Percentiles rank a stretch among this genome's conserved stretches.
Conservation (phyloP, 2,329 filamentous ascomycete species). For the Macrophomina phaseolina region DNA sequence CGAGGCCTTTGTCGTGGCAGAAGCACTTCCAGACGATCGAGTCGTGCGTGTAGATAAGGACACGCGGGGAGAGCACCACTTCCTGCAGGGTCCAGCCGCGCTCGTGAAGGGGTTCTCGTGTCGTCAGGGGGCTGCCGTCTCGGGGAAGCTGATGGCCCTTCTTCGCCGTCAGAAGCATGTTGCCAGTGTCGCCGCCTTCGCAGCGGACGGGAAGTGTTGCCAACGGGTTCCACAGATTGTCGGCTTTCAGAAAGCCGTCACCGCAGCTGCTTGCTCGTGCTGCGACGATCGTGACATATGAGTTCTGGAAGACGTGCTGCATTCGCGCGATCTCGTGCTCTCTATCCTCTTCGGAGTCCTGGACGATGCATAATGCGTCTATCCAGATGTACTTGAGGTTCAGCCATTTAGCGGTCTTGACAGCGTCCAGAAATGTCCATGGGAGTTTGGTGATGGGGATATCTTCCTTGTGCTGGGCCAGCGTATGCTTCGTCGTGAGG, state of each 20-base stretch:
- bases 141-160: neutral
- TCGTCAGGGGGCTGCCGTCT: neutral
- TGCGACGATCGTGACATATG: conserved; percentile 21
- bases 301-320: conserved; percentile 13
- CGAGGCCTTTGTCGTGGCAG: neutral
- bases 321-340: conserved; percentile 18
- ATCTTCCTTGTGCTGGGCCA: conserved; percentile 3
- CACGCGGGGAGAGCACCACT: conserved; percentile 4
- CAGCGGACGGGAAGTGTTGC: conserved; percentile 11
- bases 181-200: conserved; percentile 1
- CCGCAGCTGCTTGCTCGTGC: conserved; percentile 1
- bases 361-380: conserved; percentile 15
- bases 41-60: conserved; percentile 9
- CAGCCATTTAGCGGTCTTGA: neutral
- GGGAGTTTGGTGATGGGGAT: conserved; percentile 10
- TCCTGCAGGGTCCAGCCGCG: conserved; percentile 22
- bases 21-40: conserved; percentile 8
- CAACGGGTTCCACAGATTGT: conserved; percentile 3
- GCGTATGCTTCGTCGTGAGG: neutral
- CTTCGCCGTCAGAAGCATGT: conserved; percentile 6
- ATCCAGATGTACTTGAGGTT: conserved; percentile 13
- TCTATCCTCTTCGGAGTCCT: conserved; percentile 1
- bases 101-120: conserved; percentile 14
- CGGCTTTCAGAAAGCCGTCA: conserved; percentile 17
- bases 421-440: conserved; percentile 4